Conservation (phyloP, 192 early-diverging fungal genomes). For the Obelidium mucronatum region DNA sequence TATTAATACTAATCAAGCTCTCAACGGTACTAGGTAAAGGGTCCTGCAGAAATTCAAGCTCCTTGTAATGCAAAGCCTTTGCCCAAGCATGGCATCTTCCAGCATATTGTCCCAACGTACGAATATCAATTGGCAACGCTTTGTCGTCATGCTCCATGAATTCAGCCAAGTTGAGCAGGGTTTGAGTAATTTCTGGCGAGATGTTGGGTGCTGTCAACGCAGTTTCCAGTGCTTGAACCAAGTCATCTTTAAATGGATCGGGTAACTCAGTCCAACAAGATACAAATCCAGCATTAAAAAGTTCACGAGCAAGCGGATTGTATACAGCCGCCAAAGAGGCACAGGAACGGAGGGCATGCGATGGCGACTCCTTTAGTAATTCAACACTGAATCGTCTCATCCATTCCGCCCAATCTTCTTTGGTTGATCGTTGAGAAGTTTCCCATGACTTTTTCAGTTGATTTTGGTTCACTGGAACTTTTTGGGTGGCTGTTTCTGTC, state of each 20-base stretch:
- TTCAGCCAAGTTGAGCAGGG: slow-evolving; percentile 91
- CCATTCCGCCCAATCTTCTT: slow-evolving; percentile 97
- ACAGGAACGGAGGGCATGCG: slow-evolving; percentile 92
- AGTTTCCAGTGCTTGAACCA: slow-evolving; percentile 80
- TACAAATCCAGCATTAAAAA: slow-evolving; percentile 98
- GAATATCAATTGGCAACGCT: slow-evolving; percentile 90
- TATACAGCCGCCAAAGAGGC: slow-evolving; percentile 82
- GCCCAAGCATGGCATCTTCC: slow-evolving; percentile 94
- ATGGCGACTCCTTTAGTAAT: slow-evolving; percentile 95
- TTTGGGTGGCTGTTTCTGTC: slow-evolving; percentile 61
- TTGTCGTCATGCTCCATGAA: slow-evolving; percentile 99
- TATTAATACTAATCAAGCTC: slow-evolving; percentile 92
- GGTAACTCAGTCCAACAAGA: slow-evolving; percentile 94
- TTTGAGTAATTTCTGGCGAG: slow-evolving; percentile 92
- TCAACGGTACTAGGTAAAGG: slow-evolving; percentile 87
- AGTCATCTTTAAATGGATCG: slow-evolving; percentile 89
- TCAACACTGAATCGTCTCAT: slow-evolving; percentile 88
- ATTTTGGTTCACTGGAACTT: slow-evolving; percentile 85
- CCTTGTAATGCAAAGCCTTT: slow-evolving; percentile 98
- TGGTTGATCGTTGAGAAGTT: slow-evolving; percentile 82
- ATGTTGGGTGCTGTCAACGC: slow-evolving; percentile 83
- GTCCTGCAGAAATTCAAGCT: slow-evolving; percentile 89
- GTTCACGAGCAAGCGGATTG: slow-evolving; percentile 78
- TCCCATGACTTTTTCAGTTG: slow-evolving; percentile 89
- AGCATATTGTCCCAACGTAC: slow-evolving; percentile 87